Conservation (phyloP, 2,329 filamentous ascomycete species). For the Colletotrichum karsti region DNA sequence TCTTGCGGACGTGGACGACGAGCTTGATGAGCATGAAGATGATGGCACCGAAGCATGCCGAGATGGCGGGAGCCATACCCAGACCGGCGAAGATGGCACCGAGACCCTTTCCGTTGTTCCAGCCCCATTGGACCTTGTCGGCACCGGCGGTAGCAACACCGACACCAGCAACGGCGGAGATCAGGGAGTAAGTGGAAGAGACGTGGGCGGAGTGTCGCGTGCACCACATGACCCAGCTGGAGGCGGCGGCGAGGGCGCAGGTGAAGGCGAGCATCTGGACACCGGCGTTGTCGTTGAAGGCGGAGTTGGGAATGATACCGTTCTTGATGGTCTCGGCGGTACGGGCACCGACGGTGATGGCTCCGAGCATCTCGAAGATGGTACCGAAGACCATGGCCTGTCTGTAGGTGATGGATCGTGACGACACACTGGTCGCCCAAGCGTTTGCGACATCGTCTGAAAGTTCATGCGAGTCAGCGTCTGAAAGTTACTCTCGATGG, state of each 20-base stretch:
- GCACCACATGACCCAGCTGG: conserved; percentile 83
- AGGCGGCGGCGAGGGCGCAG: conserved; percentile 70
- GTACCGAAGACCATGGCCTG: conserved; percentile 74
- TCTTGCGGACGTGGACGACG: conserved; percentile 75
- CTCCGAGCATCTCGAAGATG: conserved; percentile 74
- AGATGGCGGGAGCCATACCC: conserved; percentile 75
- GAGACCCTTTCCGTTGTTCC: conserved; percentile 73
- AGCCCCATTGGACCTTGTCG: conserved; percentile 71
- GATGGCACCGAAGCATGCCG: conserved; percentile 69
- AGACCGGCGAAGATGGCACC: conserved; percentile 78
- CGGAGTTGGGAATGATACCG: conserved; percentile 70
- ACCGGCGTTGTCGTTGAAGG: conserved; percentile 68
- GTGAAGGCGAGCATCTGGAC: conserved; percentile 76
- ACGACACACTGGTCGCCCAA: conserved; percentile 84
- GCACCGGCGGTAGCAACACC: conserved; percentile 74
- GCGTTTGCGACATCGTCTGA: conserved; percentile 85
- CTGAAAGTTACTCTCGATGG: conserved; percentile 3
- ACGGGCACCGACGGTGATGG: conserved; percentile 72
- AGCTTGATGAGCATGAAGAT: conserved; percentile 80
- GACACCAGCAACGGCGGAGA: conserved; percentile 74
- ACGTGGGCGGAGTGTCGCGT: conserved; percentile 78
- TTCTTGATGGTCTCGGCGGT: conserved; percentile 84
- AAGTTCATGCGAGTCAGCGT: conserved; percentile 7
- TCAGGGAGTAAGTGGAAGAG: conserved; percentile 76
- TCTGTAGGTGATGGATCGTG: conserved; percentile 76